Evolutionary conservation across 2,329 filamentous ascomycete species (phyloP).

Genomic region (Alternaria incomplexa): DNA sequence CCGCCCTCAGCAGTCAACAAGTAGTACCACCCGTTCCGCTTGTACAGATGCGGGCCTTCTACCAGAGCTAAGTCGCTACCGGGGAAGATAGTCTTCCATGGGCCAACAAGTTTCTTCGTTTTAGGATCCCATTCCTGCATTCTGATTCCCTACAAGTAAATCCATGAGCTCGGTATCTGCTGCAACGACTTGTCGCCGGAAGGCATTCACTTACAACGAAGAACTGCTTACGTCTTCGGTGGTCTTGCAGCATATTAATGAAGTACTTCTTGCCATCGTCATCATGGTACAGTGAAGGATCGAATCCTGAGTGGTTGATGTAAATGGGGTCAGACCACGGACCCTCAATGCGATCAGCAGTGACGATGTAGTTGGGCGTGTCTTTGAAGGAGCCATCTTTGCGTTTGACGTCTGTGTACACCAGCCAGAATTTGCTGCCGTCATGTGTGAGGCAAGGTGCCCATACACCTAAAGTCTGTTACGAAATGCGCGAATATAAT

Average conservation of each 20-base stretch:
- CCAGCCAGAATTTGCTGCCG: conserved; percentile 66
- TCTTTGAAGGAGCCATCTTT: conserved; percentile 72
- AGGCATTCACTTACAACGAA: conserved; percentile 53
- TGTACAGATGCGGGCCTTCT: conserved; percentile 47
- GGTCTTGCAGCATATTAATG: conserved; percentile 47
- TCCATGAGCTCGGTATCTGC: neutral
- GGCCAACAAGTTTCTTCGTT: conserved; percentile 60
- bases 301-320: conserved; percentile 67
- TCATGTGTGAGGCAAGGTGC: conserved; percentile 69
- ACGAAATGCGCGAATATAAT: neutral
- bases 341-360: conserved; percentile 57
- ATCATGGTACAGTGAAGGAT: conserved; percentile 55
- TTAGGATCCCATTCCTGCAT: conserved; percentile 64
- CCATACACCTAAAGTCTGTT: conserved; percentile 55
- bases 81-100: conserved; percentile 58
- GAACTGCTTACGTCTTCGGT: conserved; percentile 36
- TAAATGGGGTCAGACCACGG: conserved; percentile 68
- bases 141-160: conserved; percentile 52
- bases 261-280: conserved; percentile 48
- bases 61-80: conserved; percentile 60
- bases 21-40: conserved; percentile 46
- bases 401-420: conserved; percentile 71
- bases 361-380: conserved; percentile 68
- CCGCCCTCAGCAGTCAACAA: conserved; percentile 48
- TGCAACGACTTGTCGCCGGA: neutral